Base-by-base conservation (phyloP, 768 basidiomycete species). In the Megacollybia marginata region DNA sequence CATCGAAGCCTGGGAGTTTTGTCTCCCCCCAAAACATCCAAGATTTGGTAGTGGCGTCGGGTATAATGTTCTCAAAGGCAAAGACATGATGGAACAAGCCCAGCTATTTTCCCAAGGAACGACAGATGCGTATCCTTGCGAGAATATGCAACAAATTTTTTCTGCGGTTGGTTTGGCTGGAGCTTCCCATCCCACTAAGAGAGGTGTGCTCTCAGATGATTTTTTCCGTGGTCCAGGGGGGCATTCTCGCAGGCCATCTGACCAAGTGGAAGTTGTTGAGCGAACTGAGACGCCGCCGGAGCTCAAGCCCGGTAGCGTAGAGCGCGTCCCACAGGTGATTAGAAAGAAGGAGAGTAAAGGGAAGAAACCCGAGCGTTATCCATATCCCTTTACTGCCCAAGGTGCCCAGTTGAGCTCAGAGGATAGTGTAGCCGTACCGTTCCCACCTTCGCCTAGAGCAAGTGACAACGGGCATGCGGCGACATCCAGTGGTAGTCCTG, bases 1-100 rank as follows among this genome's bases (percentile, higher is more conserved):
- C 23, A 79, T 83, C 55, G 88, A 88, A 48, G 85, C 85, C 0
- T 92, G 80, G 59, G 87, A 92, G 54, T 85, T 92, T 55, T 94
- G 92, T 60, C 65, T 78, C 28, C 70, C 67, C 8, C 58, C 23
- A 6, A 28, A 28, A 28, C 23, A 28, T 28, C 23, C 23, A 28
- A 28, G 23, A 28, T 28, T 28, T 28, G 23, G 23, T 28, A 28
- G 23, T 28, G 23, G 23, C 23, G 23, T 6, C 23, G 23, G 23
- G 23, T 28, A 28, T 28, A 28, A 28, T 28, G 23, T 28, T 28
- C 23, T 28, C 23, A 28, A 28, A 28, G 23, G 23, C 6, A 28
- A 28, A 28, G 23, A 28, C 4, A 28, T 28, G 23, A 28, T 28
- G 23, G 23, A 28, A 28, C 23, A 28, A 28, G 23, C 23, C 23